Conservation (phyloP, 202 grass and related monocot species). For the Cymbopogon flexuosus region DNA sequence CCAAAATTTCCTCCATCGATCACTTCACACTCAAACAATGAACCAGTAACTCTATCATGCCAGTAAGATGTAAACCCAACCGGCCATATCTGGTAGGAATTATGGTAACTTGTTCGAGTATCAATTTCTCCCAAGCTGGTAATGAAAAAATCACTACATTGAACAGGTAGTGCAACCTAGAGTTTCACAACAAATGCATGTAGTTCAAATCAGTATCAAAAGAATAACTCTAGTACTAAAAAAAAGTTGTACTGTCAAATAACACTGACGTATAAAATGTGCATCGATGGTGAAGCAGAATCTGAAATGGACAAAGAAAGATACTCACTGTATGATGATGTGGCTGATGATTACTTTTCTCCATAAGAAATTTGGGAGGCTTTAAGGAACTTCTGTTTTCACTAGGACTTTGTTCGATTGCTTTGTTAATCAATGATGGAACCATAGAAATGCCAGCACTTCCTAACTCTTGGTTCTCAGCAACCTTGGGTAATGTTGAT, state of each 20-base stretch:
- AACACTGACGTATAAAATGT: constrained; percentile 10
- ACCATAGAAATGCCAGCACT: constrained; percentile 48
- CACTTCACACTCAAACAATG: constrained; percentile 91
- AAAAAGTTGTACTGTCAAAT: constrained; percentile 15
- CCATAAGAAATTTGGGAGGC: constrained; percentile 53
- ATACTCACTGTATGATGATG: constrained; percentile 29
- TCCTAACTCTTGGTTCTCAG: constrained; percentile 57
- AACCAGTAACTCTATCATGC: constrained; percentile 94
- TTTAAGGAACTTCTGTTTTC: constrained; percentile 50
- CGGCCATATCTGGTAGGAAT: constrained; percentile 71
- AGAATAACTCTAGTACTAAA: constrained; percentile 5
- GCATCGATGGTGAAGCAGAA: constrained; percentile 29
- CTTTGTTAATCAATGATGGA: constrained; percentile 57
- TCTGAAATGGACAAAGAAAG: constrained; percentile 11
- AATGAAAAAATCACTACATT: constrained; percentile 83
- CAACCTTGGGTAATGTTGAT: constrained; percentile 48
- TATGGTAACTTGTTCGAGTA: constrained; percentile 64
- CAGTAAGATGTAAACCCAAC: constrained; percentile 89
- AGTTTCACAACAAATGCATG: constrained; percentile 34
- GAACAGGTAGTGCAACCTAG: constrained; percentile 77
- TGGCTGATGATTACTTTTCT: constrained; percentile 45
- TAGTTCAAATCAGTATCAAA: constrained; percentile 39
- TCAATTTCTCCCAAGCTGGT: constrained; percentile 79
- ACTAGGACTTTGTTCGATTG: constrained; percentile 42
- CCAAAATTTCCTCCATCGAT: constrained; percentile 70